phyloP scores from a whole-genome alignment of 139 green algal genomes.

The Diplosphaera chodatii region DNA sequence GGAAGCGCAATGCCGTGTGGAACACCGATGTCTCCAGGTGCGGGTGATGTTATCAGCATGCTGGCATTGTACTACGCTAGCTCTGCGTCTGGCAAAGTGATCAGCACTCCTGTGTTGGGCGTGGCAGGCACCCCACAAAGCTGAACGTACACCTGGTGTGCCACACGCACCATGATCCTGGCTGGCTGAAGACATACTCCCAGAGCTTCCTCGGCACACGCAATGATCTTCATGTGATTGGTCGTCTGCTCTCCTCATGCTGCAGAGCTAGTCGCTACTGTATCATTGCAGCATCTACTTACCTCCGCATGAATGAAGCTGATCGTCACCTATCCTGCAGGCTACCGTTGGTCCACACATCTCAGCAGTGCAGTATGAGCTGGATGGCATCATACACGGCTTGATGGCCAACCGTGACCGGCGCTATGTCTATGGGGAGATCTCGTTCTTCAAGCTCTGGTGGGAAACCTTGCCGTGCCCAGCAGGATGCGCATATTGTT shows the following conservation, averaged over 20 bases:
- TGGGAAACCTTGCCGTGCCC: conserved; percentile 37
- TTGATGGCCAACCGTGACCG: conserved; percentile 55
- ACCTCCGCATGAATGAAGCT: too few species aligned
- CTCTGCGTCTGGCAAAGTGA: too few species aligned
- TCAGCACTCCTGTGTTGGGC: background rate
- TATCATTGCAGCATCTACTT: too few species aligned
- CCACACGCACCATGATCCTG: conserved; percentile 83
- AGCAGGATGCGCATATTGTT: too few species aligned
- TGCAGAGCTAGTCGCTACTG: too few species aligned
- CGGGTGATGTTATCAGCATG: too few species aligned
- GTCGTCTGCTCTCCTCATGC: too few species aligned
- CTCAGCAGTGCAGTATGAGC: conserved; percentile 71
- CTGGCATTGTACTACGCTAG: too few species aligned
- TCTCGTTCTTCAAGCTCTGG: conserved; percentile 82
- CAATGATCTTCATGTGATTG: conserved; percentile 70
- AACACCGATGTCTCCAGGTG: too few species aligned
- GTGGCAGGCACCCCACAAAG: conserved; percentile 7
- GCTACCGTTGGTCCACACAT: background rate
- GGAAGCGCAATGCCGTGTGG: too few species aligned
- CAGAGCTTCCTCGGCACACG: conserved; percentile 76
- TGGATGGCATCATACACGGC: conserved; percentile 68
- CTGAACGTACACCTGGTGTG: conserved; percentile 80
- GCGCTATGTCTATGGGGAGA: conserved; percentile 74
- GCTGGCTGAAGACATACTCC: conserved; percentile 88
- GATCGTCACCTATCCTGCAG: too few species aligned